These are phyloP conservation scores for Chytriomyces hyalinus DNA, from an alignment of 192 early-diverging fungal species.

Conservation along the genomic window DNA sequence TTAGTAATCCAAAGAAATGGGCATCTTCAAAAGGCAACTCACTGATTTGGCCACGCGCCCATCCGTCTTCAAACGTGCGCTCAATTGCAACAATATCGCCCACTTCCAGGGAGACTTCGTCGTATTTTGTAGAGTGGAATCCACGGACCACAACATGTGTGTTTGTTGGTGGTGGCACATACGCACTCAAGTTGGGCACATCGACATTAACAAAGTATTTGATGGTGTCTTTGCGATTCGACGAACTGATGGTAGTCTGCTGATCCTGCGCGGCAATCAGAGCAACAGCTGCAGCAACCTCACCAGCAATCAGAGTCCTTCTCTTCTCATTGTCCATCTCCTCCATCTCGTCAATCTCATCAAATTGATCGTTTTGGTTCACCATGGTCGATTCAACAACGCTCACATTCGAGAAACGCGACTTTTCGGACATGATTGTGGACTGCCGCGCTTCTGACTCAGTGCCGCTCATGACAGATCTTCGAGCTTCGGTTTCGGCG, in stretches of 20 bases:
- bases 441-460: background rate
- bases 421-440: background rate
- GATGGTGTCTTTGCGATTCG: background rate
- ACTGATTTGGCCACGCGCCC: constrained; percentile 56
- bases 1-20: background rate
- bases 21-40: background rate
- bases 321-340: constrained; percentile 43
- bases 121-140: constrained; percentile 42
- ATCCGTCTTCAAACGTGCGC: constrained; percentile 56
- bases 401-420: background rate
- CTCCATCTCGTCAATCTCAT: constrained; percentile 41
- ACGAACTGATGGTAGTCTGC: background rate
- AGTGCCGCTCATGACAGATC: background rate
- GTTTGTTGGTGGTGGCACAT: constrained; percentile 55
- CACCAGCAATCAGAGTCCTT: constrained; percentile 35
- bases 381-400: background rate
- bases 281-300: constrained; percentile 40
- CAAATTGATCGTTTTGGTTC: background rate
- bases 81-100: constrained; percentile 64
- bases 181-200: constrained; percentile 50
- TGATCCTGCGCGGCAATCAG: constrained; percentile 23
- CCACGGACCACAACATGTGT: constrained; percentile 52
- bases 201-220: constrained; percentile 45
- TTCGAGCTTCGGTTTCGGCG: background rate
- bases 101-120: constrained; percentile 56